Evolutionary conservation across 1,284 basidiomycete species (phyloP).

Genomic region (Naganishia albida): DNA sequence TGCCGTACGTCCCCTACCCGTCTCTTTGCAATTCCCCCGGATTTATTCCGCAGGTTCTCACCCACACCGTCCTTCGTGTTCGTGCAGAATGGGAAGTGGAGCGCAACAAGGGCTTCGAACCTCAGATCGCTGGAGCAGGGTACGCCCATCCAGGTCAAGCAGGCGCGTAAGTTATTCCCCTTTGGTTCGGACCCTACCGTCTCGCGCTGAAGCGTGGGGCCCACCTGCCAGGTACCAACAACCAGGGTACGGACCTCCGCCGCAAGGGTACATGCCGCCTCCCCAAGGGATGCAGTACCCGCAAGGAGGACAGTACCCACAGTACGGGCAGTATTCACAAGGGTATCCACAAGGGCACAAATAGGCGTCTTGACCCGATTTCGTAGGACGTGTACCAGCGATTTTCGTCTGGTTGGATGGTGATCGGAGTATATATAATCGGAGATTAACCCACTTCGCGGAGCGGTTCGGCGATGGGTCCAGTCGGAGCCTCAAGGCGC

Average conservation of each 20-base stretch:
- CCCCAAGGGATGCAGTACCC: constrained; percentile 24
- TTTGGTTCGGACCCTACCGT: neutral
- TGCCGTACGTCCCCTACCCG: constrained; percentile 2
- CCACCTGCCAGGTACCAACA: constrained; percentile 8
- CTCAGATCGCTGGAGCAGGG: constrained; percentile 22
- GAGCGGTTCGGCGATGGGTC: no score
- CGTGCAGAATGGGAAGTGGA: constrained; percentile 26
- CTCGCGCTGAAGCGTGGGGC: neutral
- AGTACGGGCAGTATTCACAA: neutral
- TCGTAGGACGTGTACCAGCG: no score
- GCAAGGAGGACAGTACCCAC: neutral
- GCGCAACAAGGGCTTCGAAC: constrained; percentile 22
- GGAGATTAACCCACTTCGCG: no score
- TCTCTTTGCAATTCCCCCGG: neutral
- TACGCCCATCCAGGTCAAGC: constrained; percentile 26
- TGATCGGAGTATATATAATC: no score
- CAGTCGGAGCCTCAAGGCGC: no score
- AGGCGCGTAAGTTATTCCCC: constrained; percentile 4
- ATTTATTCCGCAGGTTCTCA: neutral
- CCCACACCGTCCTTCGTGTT: neutral
- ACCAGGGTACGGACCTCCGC: constrained; percentile 28
- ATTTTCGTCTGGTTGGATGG: no score
- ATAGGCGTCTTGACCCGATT: neutral
- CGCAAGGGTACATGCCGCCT: constrained; percentile 26
- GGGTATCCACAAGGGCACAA: no score